Conservation (phyloP, 1,284 basidiomycete species). For the Rhizopogon hawkerae region DNA sequence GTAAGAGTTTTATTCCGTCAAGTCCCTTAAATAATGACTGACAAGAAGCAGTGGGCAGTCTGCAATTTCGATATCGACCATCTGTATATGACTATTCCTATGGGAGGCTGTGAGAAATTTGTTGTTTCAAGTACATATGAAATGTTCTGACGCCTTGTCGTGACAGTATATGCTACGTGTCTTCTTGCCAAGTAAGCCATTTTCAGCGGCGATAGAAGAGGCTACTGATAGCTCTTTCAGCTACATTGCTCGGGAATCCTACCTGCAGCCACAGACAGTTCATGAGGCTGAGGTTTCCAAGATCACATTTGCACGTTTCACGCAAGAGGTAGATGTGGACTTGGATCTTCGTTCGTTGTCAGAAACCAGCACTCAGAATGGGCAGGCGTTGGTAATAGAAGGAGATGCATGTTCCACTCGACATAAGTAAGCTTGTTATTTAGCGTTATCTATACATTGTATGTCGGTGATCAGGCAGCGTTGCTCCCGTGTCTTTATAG, state of each 20-base stretch:
- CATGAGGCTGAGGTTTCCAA: not conserved
- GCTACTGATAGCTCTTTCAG: not conserved
- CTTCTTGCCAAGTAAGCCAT: not conserved
- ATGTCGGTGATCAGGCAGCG: no score
- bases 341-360: not conserved
- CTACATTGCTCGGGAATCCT: slow-evolving; percentile 1
- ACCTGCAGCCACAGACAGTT: not conserved
- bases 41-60: not conserved
- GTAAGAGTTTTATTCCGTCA: not conserved
- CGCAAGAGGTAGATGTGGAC: not conserved
- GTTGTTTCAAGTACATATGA: not conserved
- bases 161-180: not conserved
- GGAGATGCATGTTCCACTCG: no score
- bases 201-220: not conserved
- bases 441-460: no score
- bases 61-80: not conserved
- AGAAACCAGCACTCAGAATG: no score
- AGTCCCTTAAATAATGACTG: not conserved
- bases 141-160: not conserved
- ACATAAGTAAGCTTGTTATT: no score
- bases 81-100: not conserved
- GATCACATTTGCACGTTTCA: not conserved
- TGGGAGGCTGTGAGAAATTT: not conserved
- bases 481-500: no score
- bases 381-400: no score